These are phyloP conservation scores for Suillus subaureus DNA, from an alignment of 768 basidiomycete genomes.

Conservation along the genomic window DNA sequence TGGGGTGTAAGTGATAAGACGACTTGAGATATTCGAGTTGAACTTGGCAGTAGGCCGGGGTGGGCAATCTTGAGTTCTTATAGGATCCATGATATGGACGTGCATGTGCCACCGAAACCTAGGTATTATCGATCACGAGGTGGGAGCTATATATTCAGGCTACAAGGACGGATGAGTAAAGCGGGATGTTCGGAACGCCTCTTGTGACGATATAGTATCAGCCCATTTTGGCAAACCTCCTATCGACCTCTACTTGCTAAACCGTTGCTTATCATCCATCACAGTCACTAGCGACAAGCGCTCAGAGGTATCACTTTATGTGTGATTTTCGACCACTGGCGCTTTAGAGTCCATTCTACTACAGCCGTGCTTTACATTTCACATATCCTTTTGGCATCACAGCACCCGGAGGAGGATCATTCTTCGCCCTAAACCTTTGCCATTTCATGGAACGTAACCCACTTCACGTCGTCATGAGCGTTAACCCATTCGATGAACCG, in stretches of 20 bases:
- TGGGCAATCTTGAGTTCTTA: neutral
- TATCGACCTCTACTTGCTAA: neutral
- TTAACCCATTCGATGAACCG: constrained; percentile 78
- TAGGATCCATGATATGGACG: constrained; percentile 1
- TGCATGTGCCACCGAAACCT: neutral
- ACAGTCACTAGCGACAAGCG: neutral
- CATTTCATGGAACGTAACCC: constrained; percentile 73
- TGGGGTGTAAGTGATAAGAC: neutral
- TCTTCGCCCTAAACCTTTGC: constrained; percentile 60
- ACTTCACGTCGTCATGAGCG: constrained; percentile 66
- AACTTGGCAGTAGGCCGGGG: neutral
- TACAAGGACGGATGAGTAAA: constrained; percentile 7
- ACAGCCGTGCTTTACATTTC: constrained; percentile 11
- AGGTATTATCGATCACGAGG: neutral
- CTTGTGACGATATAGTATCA: neutral
- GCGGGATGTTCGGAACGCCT: constrained; percentile 5
- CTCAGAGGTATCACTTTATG: neutral
- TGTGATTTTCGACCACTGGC: neutral
- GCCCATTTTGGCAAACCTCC: neutral
- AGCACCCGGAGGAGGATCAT: constrained; percentile 48
- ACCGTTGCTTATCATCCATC: neutral
- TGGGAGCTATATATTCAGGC: constrained; percentile 4
- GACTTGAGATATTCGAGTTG: neutral
- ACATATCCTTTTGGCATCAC: constrained; percentile 54
- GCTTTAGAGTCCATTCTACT: neutral